Base-by-base conservation (phyloP, 805 yeast species). In the Sungouiella thailandica region DNA sequence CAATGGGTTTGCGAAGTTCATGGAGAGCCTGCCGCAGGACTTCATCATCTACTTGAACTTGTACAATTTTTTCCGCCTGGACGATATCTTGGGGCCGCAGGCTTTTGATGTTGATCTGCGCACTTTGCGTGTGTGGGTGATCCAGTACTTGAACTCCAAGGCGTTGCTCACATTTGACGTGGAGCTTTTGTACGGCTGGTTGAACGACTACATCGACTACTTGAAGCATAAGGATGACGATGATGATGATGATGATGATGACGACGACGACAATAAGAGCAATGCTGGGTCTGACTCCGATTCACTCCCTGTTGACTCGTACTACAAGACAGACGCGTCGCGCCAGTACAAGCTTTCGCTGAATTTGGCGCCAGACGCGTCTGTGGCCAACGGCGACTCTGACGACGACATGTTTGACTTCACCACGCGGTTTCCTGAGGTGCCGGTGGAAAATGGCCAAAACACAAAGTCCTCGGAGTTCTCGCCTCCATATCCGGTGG, bases 31-130 rank as follows among this genome's bases (percentile, higher is more conserved):
- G 33, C 65, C 57, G 35, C 53, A 49, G 30, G 72, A 66, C 43
- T 66, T 66, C 41, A 55, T 65, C 36, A 60, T 66, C 17, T 66
- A 66, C 46, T 43, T 66, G 35, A 63, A 66, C 37, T 54, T 66
- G 23, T 65, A 61, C 53, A 60, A 62, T 34, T 65, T 66, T 40
- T 66, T 62, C 44, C 56, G 57, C 32, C 43, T 55, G 12, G 53
- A 62, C 32, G 58, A 56, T 10, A 34, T 46, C 16, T 36, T 60
- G 16, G 41, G 38, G 14, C 52, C 44, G 13, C 37, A 46, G 16
- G 39, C 45, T 2, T 49, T 53, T 32, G 36, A 40, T 16, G 45
- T 59, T 7, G 44, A 53, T 9, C 42, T 60, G 27, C 23, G 25
- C 8, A 28, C 41, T 7, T 34, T 60, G 13, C 43, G 64, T 6